Evolutionary conservation across 2,329 filamentous ascomycete genomes (phyloP).

Genomic region (Sodiomyces alkalinus): DNA sequence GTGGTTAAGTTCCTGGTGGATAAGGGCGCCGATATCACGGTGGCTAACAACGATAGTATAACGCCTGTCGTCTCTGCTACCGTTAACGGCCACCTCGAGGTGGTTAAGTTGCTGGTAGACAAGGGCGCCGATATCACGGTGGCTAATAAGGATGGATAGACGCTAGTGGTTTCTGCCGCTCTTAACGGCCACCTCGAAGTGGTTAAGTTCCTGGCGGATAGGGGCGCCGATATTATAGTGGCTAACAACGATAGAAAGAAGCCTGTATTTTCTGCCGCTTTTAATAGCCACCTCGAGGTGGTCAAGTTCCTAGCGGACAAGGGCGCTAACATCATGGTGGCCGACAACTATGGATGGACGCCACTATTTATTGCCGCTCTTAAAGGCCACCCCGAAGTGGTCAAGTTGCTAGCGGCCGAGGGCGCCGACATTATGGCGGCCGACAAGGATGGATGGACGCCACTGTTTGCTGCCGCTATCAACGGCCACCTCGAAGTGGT

Average conservation of each 20-base stretch:
- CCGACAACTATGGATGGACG: background rate
- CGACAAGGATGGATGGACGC: background rate
- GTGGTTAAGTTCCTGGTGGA: constrained; percentile 1
- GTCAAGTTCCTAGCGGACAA: background rate
- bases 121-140: background rate
- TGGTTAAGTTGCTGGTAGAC: constrained; percentile 3
- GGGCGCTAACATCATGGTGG: background rate
- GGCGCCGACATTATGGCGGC: background rate
- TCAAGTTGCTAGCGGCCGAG: background rate
- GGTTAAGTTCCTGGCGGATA: background rate
- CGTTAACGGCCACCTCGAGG: constrained; percentile 1
- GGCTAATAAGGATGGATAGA: background rate
- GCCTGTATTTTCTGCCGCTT: background rate
- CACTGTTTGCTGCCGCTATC: background rate
- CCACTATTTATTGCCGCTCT: background rate
- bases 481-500: constrained; percentile 1
- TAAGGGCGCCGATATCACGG: background rate
- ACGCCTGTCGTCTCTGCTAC: constrained; percentile 2
- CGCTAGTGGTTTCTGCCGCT: background rate
- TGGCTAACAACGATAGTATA: background rate
- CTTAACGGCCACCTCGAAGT: background rate
- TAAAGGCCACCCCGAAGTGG: background rate
- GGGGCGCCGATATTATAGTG: background rate
- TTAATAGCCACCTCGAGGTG: background rate
- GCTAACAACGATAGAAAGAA: background rate